Base-by-base conservation (phyloP, 305 asterid genomes). In the Solanum hybrid region DNA sequence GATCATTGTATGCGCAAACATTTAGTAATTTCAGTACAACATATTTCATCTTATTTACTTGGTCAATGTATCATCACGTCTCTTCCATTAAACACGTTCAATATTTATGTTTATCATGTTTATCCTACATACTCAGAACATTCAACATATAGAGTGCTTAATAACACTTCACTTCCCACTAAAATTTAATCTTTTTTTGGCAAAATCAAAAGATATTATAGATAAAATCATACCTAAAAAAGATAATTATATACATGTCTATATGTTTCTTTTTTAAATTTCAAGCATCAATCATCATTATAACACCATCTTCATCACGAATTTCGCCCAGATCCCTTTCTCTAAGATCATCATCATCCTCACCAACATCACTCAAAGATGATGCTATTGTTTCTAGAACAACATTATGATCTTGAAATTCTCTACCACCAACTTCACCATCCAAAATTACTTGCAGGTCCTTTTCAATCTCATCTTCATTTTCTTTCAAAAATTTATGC, bases 221-320 rank as follows among this genome's bases (percentile, higher is more conserved):
- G 40, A 28, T 26, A 87, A 35, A 69, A 29, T 42, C 91, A 81
- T 90, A 92, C 91, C 90, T 33, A 28, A 40, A 26, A 87, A 78
- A 84, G 37, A 74, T 29, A 74, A 29, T 29, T 91, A 87, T 82
- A 89, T n/a, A 39, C 67, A 39, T 26, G 8, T 80, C 29, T 7
- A 81, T 28, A 40, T 28, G 35, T 86, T 83, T 89, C 86, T 14
- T 40, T 34, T 75, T 39, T 86, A 67, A 75, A 69, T 26, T 35
- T 93, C 92, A 91, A 4, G 94, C 95, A 86, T 95, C 97, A 20
- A 89, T 51, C 95, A 95, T 95, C 93, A 95, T 42, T 42, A 92
- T 94, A 91, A 94, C 96, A 18, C 95, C 97, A 91, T 95, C 96
- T 90, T 91, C 96, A 89, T 95, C 97, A 12, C 73, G 90, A 94